phyloP scores from a whole-genome alignment of 2,329 filamentous ascomycete genomes.

The Cordyceps farinosa region DNA sequence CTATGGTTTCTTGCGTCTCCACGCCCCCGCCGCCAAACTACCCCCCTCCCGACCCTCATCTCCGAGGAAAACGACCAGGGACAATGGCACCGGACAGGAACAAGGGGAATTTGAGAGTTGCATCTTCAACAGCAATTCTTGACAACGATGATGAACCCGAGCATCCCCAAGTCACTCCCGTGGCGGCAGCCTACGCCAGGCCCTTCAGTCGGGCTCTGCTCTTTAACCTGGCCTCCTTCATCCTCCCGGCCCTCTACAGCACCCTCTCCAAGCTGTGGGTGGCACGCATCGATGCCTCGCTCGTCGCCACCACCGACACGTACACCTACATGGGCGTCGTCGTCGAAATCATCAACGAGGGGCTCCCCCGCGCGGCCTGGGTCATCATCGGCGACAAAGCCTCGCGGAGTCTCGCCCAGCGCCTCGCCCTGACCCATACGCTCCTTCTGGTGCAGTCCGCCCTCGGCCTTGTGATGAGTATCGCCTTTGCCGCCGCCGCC shows the following conservation, averaged over 20 bases:
- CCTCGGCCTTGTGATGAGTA: slow-evolving; percentile 56
- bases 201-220: slow-evolving; percentile 46
- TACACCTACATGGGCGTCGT: slow-evolving; percentile 69
- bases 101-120: neutral
- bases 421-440: slow-evolving; percentile 60
- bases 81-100: neutral
- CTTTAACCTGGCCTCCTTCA: slow-evolving; percentile 61
- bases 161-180: neutral
- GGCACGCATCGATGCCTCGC: slow-evolving; percentile 57
- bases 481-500: slow-evolving; percentile 55
- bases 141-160: neutral
- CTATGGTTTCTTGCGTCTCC: slow-evolving; percentile 1
- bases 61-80: neutral
- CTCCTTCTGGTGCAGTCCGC: slow-evolving; percentile 57
- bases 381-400: slow-evolving; percentile 63
- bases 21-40: slow-evolving; percentile 6
- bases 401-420: slow-evolving; percentile 46
- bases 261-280: slow-evolving; percentile 71
- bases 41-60: too few relatives aligned
- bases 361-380: slow-evolving; percentile 65
- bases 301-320: slow-evolving; percentile 37
- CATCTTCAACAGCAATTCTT: neutral
- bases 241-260: slow-evolving; percentile 62
- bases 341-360: slow-evolving; percentile 68
- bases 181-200: slow-evolving; percentile 9